Evolutionary conservation across 495 filamentous ascomycete species (phyloP).

Genomic region (Pseudotulostoma volvatum): DNA sequence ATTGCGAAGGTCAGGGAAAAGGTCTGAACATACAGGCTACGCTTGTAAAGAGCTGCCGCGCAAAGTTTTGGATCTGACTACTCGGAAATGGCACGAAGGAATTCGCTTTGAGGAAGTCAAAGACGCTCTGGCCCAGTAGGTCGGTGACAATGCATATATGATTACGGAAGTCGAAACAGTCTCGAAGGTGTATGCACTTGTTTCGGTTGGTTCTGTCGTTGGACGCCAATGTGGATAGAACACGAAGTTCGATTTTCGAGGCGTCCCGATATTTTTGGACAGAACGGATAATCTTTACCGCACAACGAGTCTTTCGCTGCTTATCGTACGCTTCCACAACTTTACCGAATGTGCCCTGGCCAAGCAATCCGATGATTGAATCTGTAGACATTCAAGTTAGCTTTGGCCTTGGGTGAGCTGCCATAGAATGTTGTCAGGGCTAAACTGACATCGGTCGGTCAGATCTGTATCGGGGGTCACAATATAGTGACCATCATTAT

Average conservation of each 20-base stretch:
- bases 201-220: conserved; percentile 90
- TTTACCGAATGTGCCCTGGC: conserved; percentile 96
- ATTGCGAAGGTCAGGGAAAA: too few relatives aligned
- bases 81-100: conserved; percentile 94
- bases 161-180: conserved; percentile 94
- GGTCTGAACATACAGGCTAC: conserved; percentile 66
- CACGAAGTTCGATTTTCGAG: conserved; percentile 86
- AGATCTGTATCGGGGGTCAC: conserved; percentile 67
- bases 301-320: conserved; percentile 56
- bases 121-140: conserved; percentile 87
- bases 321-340: conserved; percentile 85
- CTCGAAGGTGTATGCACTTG: conserved; percentile 89
- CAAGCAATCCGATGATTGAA: conserved; percentile 70
- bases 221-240: conserved; percentile 72
- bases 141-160: conserved; percentile 99
- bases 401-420: conserved; percentile 3
- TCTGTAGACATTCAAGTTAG: conserved; percentile 34
- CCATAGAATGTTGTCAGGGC: background rate
- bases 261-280: conserved; percentile 97
- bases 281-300: conserved; percentile 94
- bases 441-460: conserved; percentile 71
- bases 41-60: conserved; percentile 88
- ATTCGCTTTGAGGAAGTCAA: conserved; percentile 94
- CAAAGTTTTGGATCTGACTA: conserved; percentile 95
- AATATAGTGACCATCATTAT: conserved; percentile 94